Evolutionary conservation across 2,329 filamentous ascomycete genomes (phyloP), one percentile per base, ranked within the genome.

Genomic region (Fusarium liriodendri): DNA sequence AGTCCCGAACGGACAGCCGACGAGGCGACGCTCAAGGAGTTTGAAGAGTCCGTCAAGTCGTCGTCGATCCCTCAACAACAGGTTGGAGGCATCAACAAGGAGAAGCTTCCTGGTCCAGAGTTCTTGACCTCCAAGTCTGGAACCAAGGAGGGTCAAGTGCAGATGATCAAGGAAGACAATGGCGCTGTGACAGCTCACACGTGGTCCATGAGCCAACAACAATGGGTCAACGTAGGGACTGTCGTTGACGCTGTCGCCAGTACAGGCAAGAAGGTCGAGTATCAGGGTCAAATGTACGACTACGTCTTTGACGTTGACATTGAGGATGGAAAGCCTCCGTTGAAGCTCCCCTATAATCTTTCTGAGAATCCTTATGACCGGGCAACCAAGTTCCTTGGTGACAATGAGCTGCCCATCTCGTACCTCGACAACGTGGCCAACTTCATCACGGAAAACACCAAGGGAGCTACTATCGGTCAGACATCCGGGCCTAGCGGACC

Each of bases 251-350:
- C 95, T 5, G 94, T 93, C 6, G 95, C 93, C 40, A 97, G 95
- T 80, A 94, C 91, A 74, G 94, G 94, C 13, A 91, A 91, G 67
- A 95, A 95, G 83, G 90, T 91, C 9, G 88, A 92, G 67, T 93
- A 96, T 80, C 87, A 94, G 2, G 96, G 96, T 35, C 90, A 97
- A 80, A 94, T 96, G 70, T 99, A 97, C 81, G 97, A 99, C 80
- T 98, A 93, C 78, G 95, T 99, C 10, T 98, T 98, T 76, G 95
- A 98, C 79, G 95, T 98, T 29, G 95, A 98, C 77, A 97, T 98
- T 71, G 94, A 98, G 81, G 96, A 98, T 78, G 96, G 95, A 62
- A 96, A 97, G 79, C 95, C 96, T 14, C 91, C 96, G 1, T 86
- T 98, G 54, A 98, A 98, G 82, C 87, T 98, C n/a, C 95, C 96